Evolutionary conservation across 441 rosid species (phyloP).

Genomic region (Adansonia gregorii): DNA sequence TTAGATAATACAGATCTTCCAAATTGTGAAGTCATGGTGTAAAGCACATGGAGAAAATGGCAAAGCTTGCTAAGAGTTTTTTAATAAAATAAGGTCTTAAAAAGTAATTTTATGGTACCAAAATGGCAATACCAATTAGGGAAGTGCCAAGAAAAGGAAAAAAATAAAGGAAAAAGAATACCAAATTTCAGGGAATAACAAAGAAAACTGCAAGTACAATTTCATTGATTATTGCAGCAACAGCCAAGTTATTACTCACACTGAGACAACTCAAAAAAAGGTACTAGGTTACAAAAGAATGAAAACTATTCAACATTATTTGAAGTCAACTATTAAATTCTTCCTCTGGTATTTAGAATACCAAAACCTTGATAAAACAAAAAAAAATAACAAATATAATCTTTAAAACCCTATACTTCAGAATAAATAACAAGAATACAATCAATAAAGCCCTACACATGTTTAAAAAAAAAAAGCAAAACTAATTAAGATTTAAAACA

Average conservation of each 20-base stretch:
- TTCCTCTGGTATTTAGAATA: background rate
- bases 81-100: background rate
- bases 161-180: background rate
- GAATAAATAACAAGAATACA: constrained; percentile 1
- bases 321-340: background rate
- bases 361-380: background rate
- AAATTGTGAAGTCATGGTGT: background rate
- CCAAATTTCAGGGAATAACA: constrained; percentile 1
- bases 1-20: background rate
- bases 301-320: background rate
- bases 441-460: background rate
- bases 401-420: background rate
- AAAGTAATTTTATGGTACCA: constrained; percentile 6
- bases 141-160: background rate
- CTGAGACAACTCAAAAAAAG: background rate
- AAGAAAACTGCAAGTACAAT: background rate
- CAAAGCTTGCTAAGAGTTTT: background rate
- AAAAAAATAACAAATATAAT: background rate
- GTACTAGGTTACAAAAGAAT: background rate
- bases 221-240: background rate
- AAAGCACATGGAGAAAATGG: background rate
- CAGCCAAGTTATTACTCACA: background rate
- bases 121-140: background rate
- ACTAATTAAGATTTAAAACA: background rate
- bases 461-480: background rate